Base-by-base conservation (phyloP, 1,139 yeast genomes). In the Debaryomyces coudertii region DNA sequence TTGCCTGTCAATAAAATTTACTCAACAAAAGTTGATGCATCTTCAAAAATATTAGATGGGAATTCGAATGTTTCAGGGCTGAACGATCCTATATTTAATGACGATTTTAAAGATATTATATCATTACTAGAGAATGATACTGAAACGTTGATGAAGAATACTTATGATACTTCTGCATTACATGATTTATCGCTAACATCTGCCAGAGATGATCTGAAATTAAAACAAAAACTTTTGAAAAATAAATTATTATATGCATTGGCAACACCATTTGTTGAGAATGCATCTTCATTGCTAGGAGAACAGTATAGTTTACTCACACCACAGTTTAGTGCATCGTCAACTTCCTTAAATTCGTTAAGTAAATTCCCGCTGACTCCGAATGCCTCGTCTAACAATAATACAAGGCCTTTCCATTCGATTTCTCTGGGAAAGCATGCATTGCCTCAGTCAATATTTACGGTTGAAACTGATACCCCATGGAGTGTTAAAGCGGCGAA, bases 401-500 rank as follows among this genome's bases (percentile, higher is more conserved):
- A 58, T 8, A 63, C 64, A 34, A 60, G 83, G 35, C 83, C 83
- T 8, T 80, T 83, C 59, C 90, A 85, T 58, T 68, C 80, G 1
- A 75, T 83, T 41, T 76, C 86, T 0, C 75, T 87, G 5, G 84
- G 85, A 5, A 86, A 84, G 55, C 85, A 83, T 48, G 72, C 83
- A 0, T 73, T 84, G 2, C 90, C 92, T 34, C 90, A 85, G 60
- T 93, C 96, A 0, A 86, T 90, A 4, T 86, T 92, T 63, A 90
- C 97, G 0, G 88, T 95, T 35, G 83, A 82, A 9, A 70, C 79
- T 15, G 81, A 79, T n/a, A 76, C 79, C 41, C 97, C 97, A 0
- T 92, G 95, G 90, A 67, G 75, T 16, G 80, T 92, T 39, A 81
- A 82, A 55, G 92, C 95, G 6, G 92, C 95, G 7, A 92, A 92